Percentiles rank a stretch among this genome's conserved stretches.
Evolutionary conservation across 495 filamentous ascomycete genomes (phyloP).

Genomic region (Hypomontagnella submonticulosa): DNA sequence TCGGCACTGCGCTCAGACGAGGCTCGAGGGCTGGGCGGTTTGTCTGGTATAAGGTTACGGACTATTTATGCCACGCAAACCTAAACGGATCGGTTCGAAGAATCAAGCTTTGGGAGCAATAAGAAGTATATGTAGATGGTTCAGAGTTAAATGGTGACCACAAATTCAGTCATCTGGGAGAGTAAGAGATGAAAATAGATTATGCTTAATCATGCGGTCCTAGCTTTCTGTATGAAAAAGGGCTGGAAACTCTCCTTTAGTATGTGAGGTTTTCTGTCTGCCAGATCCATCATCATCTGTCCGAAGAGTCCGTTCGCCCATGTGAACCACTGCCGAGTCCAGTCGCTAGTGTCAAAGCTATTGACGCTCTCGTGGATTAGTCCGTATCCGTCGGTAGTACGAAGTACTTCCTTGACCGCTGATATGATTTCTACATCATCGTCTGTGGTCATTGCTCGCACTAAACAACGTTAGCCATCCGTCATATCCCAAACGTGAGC

Average conservation of each 20-base stretch:
- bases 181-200: too few relatives aligned
- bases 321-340: constrained; percentile 75
- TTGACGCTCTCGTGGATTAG: constrained; percentile 72
- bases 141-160: too few relatives aligned
- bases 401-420: constrained; percentile 59
- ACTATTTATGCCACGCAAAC: too few relatives aligned
- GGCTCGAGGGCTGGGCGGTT: too few relatives aligned
- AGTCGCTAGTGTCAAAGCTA: constrained; percentile 59
- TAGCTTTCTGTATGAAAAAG: not conserved
- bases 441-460: constrained; percentile 54
- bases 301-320: constrained; percentile 78
- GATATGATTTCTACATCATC: constrained; percentile 61
- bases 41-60: too few relatives aligned
- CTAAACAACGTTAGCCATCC: constrained; percentile 13
- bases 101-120: too few relatives aligned
- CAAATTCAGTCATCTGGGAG: too few relatives aligned
- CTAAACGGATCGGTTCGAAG: too few relatives aligned
- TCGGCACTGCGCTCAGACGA: too few relatives aligned
- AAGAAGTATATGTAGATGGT: too few relatives aligned
- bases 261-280: constrained; percentile 54
- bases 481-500: not conserved
- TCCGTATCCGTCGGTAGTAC: constrained; percentile 66
- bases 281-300: constrained; percentile 70
- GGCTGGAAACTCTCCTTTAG: constrained; percentile 54
- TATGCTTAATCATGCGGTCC: too few relatives aligned